Base-by-base conservation (phyloP, 2,329 filamentous ascomycete genomes). In the Fusarium mundagurra region DNA sequence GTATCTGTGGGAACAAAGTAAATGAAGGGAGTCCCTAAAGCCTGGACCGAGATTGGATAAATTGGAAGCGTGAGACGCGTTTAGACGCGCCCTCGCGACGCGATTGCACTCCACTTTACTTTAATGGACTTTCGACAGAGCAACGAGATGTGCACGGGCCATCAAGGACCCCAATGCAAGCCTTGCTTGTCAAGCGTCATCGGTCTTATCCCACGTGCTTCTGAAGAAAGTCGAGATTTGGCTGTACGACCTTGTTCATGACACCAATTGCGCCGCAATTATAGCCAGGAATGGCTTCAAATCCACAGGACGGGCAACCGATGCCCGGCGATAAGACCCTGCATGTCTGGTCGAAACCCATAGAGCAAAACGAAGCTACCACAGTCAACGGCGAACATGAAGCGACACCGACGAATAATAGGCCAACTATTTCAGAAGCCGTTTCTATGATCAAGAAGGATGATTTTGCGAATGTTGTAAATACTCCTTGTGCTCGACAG, bases 401-500 rank as follows among this genome's bases (percentile, higher is more conserved):
- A 53, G 55, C 75, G 51, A 69, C 76, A 54, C 64, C 72, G 6
- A 66, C 75, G 8, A 79, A 76, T 58, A 62, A 76, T 81, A 74
- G 82, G 81, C 80, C 81, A 80, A 72, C 86, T 84, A 63, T 89
- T 81, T 54, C 77, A 43, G 91, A 94, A 47, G 93, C 90, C 2
- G 85, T 95, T 57, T 88, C 90, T 71, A 89, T 88, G 54, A 91
- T 96, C 70, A 91, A 91, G 70, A 80, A 87, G 44, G 86, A 92
- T 44, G 94, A 96, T 78, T 93, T 95, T 73, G 82, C 90, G 50
- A 89, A 90, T 50, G 86, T 97, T 61, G 92, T 95, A 81, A 92
- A 93, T 82, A 89, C 91, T 65, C 96, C 96, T 0, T 98, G 96
- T 82, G 93, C 94, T 27, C 88, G 95, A 70, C 92, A 97, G 80